A percentile compares a stretch with the other conserved stretches of the same genome.
Conservation (phyloP, 257 asterid genomes). For the Lycium ferocissimum region DNA sequence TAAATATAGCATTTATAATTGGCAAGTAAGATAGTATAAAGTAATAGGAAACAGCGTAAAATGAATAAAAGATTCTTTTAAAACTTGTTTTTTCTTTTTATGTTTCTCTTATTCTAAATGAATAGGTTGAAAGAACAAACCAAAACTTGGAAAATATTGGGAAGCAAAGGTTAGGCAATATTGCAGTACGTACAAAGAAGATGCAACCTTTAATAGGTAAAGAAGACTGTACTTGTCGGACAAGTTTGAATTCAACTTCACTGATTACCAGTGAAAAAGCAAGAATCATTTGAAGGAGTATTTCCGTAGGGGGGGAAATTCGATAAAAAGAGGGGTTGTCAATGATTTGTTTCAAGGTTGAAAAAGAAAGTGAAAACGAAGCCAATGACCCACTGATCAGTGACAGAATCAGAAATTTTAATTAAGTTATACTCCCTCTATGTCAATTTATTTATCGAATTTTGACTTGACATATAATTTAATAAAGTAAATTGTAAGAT, state of each 20-base stretch:
- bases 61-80: background rate
- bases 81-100: background rate
- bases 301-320: background rate
- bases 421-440: no score
- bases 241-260: conserved; percentile 30
- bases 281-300: conserved; percentile 29
- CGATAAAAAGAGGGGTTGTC: conserved; percentile 31
- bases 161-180: conserved; percentile 8
- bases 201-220: conserved; percentile 14
- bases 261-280: conserved; percentile 18
- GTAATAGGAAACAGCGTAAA: background rate
- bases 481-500: no score
- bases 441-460: no score
- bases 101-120: background rate
- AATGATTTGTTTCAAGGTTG: conserved; percentile 23
- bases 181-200: conserved; percentile 28
- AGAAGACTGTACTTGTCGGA: background rate
- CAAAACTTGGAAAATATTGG: background rate
- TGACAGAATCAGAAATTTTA: background rate
- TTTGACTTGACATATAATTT: no score
- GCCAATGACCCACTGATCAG: background rate
- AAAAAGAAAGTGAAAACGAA: conserved; percentile 31
- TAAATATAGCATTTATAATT: background rate
- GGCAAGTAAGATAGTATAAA: conserved; percentile 1
- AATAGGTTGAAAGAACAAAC: background rate